phyloP scores from a whole-genome alignment of 306 rosid genomes.

The Purshia tridentata region DNA sequence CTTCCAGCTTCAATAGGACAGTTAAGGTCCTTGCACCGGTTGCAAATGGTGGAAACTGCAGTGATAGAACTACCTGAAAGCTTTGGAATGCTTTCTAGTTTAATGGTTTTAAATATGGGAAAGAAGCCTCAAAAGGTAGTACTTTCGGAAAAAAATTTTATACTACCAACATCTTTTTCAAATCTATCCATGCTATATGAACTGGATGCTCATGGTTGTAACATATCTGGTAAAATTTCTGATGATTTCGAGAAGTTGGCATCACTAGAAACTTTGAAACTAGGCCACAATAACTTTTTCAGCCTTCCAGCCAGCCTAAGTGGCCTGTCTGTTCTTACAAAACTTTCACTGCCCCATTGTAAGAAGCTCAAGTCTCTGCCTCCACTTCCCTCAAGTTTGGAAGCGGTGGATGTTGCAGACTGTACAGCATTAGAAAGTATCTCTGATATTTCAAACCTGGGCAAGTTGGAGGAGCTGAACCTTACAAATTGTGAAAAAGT shows the following conservation, averaged over 20 bases:
- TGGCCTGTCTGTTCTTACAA: slow-evolving; percentile 46
- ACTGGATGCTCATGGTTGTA: slow-evolving; percentile 46
- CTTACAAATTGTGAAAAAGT: slow-evolving; percentile 56
- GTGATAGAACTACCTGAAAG: slow-evolving; percentile 53
- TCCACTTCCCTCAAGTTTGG: slow-evolving; percentile 64
- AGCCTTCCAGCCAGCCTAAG: slow-evolving; percentile 63
- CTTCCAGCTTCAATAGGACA: slow-evolving; percentile 65
- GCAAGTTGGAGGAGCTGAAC: slow-evolving; percentile 40
- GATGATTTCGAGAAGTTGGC: slow-evolving; percentile 56
- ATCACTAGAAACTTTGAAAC: slow-evolving; percentile 39
- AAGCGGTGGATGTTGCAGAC: slow-evolving; percentile 39
- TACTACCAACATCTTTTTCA: slow-evolving; percentile 48
- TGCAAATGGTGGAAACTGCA: slow-evolving; percentile 48
- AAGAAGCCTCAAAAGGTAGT: slow-evolving; percentile 19
- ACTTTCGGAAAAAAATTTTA: slow-evolving; percentile 3
- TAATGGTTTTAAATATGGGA: slow-evolving; percentile 47
- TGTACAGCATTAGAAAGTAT: slow-evolving; percentile 46
- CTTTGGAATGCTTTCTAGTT: slow-evolving; percentile 56
- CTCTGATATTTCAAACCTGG: slow-evolving; percentile 49
- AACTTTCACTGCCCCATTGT: slow-evolving; percentile 40
- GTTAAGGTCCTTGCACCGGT: slow-evolving; percentile 41
- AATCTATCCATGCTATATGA: slow-evolving; percentile 40
- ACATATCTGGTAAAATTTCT: slow-evolving; percentile 52
- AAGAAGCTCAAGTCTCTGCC: slow-evolving; percentile 50
- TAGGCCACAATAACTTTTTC: slow-evolving; percentile 40